phyloP scores from a whole-genome alignment of 2,329 filamentous ascomycete species.

The Cladosporium sp. region DNA sequence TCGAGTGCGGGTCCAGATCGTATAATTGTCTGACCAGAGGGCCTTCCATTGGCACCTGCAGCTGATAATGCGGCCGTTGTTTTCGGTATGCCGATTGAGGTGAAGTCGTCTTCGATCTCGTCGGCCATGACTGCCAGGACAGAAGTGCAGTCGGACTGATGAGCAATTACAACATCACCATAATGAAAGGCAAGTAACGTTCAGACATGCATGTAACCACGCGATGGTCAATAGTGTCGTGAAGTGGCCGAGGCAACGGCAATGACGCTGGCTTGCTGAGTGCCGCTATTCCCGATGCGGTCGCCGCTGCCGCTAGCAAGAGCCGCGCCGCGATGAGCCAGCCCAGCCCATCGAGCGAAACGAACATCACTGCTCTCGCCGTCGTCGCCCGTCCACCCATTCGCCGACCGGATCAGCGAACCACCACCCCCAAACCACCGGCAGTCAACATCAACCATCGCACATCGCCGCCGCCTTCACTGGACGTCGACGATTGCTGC shows the following conservation, averaged over 20 bases:
- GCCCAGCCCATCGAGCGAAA: slow-evolving; percentile 3
- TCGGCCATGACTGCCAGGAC: slow-evolving; percentile 37
- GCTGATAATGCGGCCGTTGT: background rate
- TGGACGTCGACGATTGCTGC: slow-evolving; percentile 10
- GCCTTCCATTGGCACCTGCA: background rate
- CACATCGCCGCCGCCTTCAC: slow-evolving; percentile 12
- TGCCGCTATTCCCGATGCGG: background rate
- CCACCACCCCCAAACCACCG: background rate
- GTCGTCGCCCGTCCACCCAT: background rate
- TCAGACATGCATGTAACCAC: too few species aligned
- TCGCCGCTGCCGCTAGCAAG: background rate
- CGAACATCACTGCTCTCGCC: slow-evolving; percentile 1
- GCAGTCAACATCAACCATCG: background rate
- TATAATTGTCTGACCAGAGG: slow-evolving; percentile 32
- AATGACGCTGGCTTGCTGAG: background rate
- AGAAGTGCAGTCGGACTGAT: too few species aligned
- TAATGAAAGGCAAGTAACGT: too few species aligned
- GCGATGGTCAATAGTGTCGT: background rate
- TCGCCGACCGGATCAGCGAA: background rate
- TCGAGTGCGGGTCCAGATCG: slow-evolving; percentile 28
- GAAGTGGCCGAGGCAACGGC: background rate
- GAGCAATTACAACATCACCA: too few species aligned
- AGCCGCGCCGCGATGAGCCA: background rate
- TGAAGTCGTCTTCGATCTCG: slow-evolving; percentile 43
- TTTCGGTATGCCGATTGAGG: slow-evolving; percentile 2